Conservation (phyloP, 169 alveolate genomes). For the Pseudocohnilembus persalinus region DNA sequence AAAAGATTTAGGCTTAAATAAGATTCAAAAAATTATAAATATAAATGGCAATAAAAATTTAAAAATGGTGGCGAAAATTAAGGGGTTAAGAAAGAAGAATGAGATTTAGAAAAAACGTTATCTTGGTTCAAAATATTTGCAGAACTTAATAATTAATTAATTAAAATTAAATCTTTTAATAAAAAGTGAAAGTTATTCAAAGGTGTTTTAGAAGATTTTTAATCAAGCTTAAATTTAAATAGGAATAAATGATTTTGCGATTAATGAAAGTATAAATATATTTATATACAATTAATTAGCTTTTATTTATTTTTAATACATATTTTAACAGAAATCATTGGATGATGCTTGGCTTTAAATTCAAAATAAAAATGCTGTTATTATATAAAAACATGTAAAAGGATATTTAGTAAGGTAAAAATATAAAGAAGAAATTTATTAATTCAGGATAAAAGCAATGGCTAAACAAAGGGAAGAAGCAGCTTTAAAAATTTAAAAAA, state of each 20-base stretch:
- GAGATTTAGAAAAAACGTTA: not conserved
- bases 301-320: too few species aligned
- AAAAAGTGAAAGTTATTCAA: not conserved
- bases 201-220: not conserved
- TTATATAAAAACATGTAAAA: not conserved
- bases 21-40: too few species aligned
- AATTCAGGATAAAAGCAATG: not conserved
- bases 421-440: not conserved
- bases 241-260: not conserved
- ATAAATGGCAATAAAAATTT: not conserved
- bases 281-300: not conserved
- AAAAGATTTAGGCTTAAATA: too few species aligned
- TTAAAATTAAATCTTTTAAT: too few species aligned
- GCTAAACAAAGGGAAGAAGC: not conserved
- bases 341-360: not conserved
- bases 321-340: not conserved
- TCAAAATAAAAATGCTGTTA: not conserved
- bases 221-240: too few species aligned
- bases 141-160: not conserved
- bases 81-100: not conserved
- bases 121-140: not conserved
- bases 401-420: not conserved
- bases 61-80: not conserved
- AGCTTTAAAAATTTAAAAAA: not conserved
- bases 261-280: not conserved